Base-by-base conservation (phyloP, 345 rosid species). In the Eucalyptus urophylla region DNA sequence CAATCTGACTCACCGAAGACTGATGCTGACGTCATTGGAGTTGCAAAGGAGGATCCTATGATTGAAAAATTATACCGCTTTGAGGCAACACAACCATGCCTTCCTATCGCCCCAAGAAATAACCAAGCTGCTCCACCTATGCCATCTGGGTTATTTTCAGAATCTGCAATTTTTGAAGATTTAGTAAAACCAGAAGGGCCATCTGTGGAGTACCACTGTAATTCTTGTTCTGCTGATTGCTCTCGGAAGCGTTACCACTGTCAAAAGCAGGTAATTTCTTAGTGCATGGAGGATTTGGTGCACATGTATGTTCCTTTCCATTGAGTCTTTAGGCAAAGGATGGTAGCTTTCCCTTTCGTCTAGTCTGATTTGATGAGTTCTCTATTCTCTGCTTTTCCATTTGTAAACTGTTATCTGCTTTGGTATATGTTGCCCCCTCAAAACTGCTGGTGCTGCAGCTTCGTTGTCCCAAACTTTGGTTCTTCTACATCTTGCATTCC, bases 211-310 rank as follows among this genome's bases (percentile, higher is more conserved):
- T 98, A 98, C 90, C 99, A 98, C 92, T 98, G 99, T 93, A 98
- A 98, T 92, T 97, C 97, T 89, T 98, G 99, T 92, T 96, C 99
- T 44, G 97, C 98, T 87, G 99, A 98, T 92, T 98, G 99, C 93
- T 96, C 99, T 86, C 95, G 99, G 93, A 98, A 96, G 91, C 99
- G 99, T 88, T 98, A 95, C 94, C 99, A 98, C 92, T 98, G 99
- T 92, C 99, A 95, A 89, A 98, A 94, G 92, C 97, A 97, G 99
- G 99, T 98, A 87, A 49, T 27, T 87, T 86, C 45, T 51, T 29
- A 86, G 43, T 53, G 65, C 69, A 86, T 33, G 69, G n/a, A 54
- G 40, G 87, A 21, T 29, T 49, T n/a, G 53, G 43, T 86, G 53
- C 43, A 33, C 15, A 8, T n/a, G 31, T 44, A 86, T n/a, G 40